Evolutionary conservation across 139 green algal species (phyloP), one percentile per base, ranked within the genome.

Genomic region (Astrephomene gubernaculifera): DNA sequence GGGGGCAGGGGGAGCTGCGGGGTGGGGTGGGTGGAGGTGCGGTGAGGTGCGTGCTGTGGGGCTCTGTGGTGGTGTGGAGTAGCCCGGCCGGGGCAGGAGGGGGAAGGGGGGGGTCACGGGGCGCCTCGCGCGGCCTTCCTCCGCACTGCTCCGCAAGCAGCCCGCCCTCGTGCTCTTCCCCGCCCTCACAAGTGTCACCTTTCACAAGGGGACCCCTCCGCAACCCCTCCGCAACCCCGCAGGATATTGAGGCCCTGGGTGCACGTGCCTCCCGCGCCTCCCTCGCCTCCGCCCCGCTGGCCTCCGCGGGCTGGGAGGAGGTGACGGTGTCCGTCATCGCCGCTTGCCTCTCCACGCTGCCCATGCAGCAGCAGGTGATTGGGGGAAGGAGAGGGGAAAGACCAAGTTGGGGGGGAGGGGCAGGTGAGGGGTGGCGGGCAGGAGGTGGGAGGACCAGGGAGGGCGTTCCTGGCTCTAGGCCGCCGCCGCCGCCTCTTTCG

Each of bases 221-320:
- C 49, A 12, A n/a, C 49, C 49, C 49, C 17, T 17, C 49, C 49
- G 12, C 49, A 12, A 17, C 7, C 65, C 65, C 17, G 10, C 70
- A 78, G 70, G 74, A 82, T 57, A 71, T 82, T 57, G 74, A 82
- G 74, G 74, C 74, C 9, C 36, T 82, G 74, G 54, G 74, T 9
- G 21, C 35, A 4, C 24, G 29, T 4, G 35, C 74, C 2, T 36
- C 74, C 12, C 41, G 24, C 33, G n/a, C n/a, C n/a, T 53, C 73
- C 9, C 73, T 44, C 73, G 53, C 21, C 53, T 41, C 49, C 53
- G 38, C 53, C 0, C 44, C 49, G 9, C 35, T 53, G 7, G 43
- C 35, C 54, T 36, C 57, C 54, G 74, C 74, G 35, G 27, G 35
- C 25, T 65, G 45, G 36, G 54, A 54, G 17, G 74, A 82, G 31